A percentile compares a stretch with the other conserved stretches of the same genome.
Evolutionary conservation across 345 rosid species (phyloP).

Genomic region (Mercurialis annua): DNA sequence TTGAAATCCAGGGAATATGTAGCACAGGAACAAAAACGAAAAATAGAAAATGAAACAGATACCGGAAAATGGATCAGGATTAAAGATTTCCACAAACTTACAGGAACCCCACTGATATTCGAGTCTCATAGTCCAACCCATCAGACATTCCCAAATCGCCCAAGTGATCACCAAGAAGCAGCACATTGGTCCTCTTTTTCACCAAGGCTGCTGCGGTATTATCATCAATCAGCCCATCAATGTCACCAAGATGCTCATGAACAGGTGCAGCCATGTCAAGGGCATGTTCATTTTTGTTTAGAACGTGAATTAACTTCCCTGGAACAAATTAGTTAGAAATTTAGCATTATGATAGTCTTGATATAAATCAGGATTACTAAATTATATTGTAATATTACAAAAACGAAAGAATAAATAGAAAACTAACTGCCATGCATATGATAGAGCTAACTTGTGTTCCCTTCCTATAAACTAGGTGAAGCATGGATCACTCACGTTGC

Average conservation of each 20-base stretch:
- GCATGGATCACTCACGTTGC: too few species aligned
- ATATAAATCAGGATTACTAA: not conserved
- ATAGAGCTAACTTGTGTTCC: too few species aligned
- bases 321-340: slow-evolving; percentile 15
- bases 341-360: slow-evolving; percentile 12
- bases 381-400: not conserved
- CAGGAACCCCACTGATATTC: slow-evolving; percentile 81
- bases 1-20: not conserved
- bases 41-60: too few species aligned
- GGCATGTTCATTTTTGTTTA: slow-evolving; percentile 88
- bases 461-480: too few species aligned
- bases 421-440: too few species aligned
- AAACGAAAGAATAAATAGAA: too few species aligned
- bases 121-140: slow-evolving; percentile 70
- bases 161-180: slow-evolving; percentile 83
- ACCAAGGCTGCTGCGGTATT: slow-evolving; percentile 38
- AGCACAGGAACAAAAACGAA: not conserved
- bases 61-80: too few species aligned
- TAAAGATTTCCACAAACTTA: slow-evolving; percentile 34
- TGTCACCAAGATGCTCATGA: slow-evolving; percentile 54
- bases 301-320: slow-evolving; percentile 79
- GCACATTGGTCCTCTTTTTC: slow-evolving; percentile 70
- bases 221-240: slow-evolving; percentile 32
- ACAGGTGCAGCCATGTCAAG: slow-evolving; percentile 88
- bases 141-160: slow-evolving; percentile 91